These are phyloP conservation scores for Plasmodium malariae DNA, from an alignment of 169 alveolate genomes.

Conservation along the genomic window DNA sequence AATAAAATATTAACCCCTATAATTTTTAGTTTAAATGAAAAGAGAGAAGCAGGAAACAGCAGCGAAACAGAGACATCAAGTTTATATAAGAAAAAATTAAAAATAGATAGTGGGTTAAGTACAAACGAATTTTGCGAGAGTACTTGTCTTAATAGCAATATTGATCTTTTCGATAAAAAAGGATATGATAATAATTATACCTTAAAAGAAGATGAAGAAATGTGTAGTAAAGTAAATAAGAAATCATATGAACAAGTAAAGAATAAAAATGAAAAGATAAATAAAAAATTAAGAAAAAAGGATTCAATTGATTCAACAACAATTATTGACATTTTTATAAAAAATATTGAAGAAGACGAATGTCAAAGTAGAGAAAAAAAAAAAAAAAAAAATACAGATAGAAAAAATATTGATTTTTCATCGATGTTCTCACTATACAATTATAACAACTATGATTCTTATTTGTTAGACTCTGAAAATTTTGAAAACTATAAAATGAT, in stretches of 20 bases:
- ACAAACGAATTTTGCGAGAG: neutral
- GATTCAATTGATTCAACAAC: constrained; percentile 8
- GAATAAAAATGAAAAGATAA: neutral
- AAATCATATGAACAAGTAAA: neutral
- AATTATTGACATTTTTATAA: constrained; percentile 23
- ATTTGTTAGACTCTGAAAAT: neutral
- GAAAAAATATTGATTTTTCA: too few species aligned
- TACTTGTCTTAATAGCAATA: neutral
- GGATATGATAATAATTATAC: neutral
- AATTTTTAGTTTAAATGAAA: neutral
- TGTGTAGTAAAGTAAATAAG: too few species aligned
- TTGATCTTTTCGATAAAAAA: neutral
- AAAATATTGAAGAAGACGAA: neutral
- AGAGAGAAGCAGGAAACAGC: neutral
- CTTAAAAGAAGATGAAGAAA: neutral
- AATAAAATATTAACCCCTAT: neutral
- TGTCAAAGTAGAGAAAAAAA: neutral
- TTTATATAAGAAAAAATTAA: neutral
- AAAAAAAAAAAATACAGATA: neutral
- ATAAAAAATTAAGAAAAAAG: neutral
- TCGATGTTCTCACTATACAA: too few species aligned
- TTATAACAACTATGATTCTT: neutral
- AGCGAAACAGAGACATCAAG: neutral
- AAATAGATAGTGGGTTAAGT: neutral
- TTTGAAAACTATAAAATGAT: neutral